Percentiles rank a stretch among this genome's conserved stretches.
Conservation (phyloP, 2,329 filamentous ascomycete species). For the Alternaria sp. region DNA sequence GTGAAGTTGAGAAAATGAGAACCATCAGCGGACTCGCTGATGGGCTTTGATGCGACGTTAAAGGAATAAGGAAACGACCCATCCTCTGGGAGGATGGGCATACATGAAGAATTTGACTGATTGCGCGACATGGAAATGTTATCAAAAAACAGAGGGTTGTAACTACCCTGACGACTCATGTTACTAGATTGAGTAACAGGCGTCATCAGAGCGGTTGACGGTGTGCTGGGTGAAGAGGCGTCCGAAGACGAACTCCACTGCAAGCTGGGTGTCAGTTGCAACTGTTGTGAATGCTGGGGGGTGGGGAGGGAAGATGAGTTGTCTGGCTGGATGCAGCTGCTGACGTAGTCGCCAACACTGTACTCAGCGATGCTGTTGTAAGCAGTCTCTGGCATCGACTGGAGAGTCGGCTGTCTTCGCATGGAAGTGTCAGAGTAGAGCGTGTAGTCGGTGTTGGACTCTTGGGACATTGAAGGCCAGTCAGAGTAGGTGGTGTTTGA, state of each 20-base stretch:
- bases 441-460: slow-evolving; percentile 38
- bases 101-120: slow-evolving; percentile 49
- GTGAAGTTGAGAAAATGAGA: slow-evolving; percentile 41
- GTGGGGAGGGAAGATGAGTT: slow-evolving; percentile 28
- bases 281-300: slow-evolving; percentile 27
- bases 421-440: slow-evolving; percentile 36
- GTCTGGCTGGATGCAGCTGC: slow-evolving; percentile 35
- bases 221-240: slow-evolving; percentile 46
- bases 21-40: slow-evolving; percentile 40
- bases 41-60: slow-evolving; percentile 42
- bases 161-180: slow-evolving; percentile 57
- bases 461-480: slow-evolving; percentile 32
- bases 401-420: slow-evolving; percentile 27
- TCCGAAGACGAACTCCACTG: slow-evolving; percentile 44
- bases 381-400: slow-evolving; percentile 32
- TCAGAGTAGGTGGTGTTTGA: slow-evolving; percentile 28
- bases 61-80: slow-evolving; percentile 43
- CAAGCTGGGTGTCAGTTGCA: slow-evolving; percentile 39
- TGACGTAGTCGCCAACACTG: slow-evolving; percentile 46
- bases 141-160: slow-evolving; percentile 50
- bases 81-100: slow-evolving; percentile 47
- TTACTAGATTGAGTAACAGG: slow-evolving; percentile 48
- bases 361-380: slow-evolving; percentile 40
- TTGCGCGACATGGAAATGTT: slow-evolving; percentile 53
- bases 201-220: slow-evolving; percentile 46